Conservation (phyloP, 2,329 filamentous ascomycete genomes). For the Colletotrichum sojae region DNA sequence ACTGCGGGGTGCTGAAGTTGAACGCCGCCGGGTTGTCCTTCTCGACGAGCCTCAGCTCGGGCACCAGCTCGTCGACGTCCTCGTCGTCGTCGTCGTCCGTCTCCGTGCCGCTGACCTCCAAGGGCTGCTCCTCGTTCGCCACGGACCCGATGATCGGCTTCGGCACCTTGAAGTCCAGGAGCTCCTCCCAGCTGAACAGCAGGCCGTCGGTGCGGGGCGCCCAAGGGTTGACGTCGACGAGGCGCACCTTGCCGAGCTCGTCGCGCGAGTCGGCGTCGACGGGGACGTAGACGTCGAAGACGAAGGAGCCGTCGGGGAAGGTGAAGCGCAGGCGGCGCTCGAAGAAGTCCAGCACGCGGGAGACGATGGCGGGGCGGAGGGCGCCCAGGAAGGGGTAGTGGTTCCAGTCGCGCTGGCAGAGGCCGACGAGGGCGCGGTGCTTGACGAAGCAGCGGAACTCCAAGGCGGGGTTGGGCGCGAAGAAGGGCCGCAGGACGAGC, state of each 20-base stretch:
- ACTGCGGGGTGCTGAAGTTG: constrained; percentile 87
- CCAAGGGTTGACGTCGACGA: constrained; percentile 98
- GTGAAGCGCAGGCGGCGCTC: constrained; percentile 78
- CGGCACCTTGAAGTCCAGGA: constrained; percentile 79
- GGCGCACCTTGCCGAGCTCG: constrained; percentile 80
- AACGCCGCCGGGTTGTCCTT: constrained; percentile 91
- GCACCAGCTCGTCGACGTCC: constrained; percentile 62
- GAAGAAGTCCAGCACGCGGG: constrained; percentile 84
- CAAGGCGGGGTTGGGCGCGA: constrained; percentile 88
- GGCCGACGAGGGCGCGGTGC: constrained; percentile 81
- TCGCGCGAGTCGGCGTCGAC: constrained; percentile 68
- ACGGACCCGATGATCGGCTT: constrained; percentile 67
- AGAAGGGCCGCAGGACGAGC: constrained; percentile 89
- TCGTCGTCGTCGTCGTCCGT: constrained; percentile 52
- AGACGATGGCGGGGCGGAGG: constrained; percentile 75
- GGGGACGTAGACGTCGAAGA: constrained; percentile 94
- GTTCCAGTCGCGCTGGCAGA: constrained; percentile 92
- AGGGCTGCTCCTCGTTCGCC: constrained; percentile 53
- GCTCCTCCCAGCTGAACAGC: constrained; percentile 90
- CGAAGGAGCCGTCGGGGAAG: constrained; percentile 88
- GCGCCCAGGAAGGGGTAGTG: constrained; percentile 84
- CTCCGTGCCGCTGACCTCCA: constrained; percentile 52
- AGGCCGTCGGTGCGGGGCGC: constrained; percentile 89
- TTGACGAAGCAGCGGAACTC: constrained; percentile 98
- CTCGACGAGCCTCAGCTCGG: constrained; percentile 85